Conservation (phyloP, 768 basidiomycete species). For the Ramaria sp. region DNA sequence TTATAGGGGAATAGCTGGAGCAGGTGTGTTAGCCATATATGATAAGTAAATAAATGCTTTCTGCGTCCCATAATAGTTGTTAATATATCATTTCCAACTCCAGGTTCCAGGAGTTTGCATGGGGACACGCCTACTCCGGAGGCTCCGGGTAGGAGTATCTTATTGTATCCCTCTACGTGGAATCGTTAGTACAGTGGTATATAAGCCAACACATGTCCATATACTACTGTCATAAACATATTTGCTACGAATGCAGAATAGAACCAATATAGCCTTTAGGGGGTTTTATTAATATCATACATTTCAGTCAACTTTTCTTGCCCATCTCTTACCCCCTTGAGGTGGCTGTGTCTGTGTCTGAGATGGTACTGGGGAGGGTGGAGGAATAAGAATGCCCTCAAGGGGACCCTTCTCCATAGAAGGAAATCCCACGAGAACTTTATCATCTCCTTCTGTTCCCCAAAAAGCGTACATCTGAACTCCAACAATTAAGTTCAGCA, state of each 20-base stretch:
- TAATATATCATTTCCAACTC: neutral
- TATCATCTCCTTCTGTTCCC: constrained; percentile 37
- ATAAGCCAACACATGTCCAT: too few relatives aligned
- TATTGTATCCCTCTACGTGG: too few relatives aligned
- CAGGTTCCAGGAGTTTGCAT: constrained; percentile 9
- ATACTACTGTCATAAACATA: too few relatives aligned
- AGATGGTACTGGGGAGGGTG: constrained; percentile 32
- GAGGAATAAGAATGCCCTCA: constrained; percentile 34
- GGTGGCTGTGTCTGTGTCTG: constrained; percentile 24
- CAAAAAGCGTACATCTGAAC: constrained; percentile 79
- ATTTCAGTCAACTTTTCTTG: constrained; percentile 57
- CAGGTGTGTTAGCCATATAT: constrained; percentile 4
- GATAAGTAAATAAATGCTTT: constrained; percentile 1
- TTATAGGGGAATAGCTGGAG: constrained; percentile 1
- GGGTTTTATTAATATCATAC: neutral
- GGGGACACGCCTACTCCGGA: constrained; percentile 5
- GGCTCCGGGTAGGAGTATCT: constrained; percentile 1
- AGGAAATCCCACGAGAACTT: constrained; percentile 12
- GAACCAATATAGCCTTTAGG: neutral
- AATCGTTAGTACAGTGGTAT: too few relatives aligned
- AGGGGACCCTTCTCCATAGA: constrained; percentile 14
- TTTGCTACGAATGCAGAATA: neutral
- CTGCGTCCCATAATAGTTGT: neutral
- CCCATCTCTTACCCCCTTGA: constrained; percentile 54
- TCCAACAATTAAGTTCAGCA: constrained; percentile 77